Base-by-base conservation (phyloP, 257 asterid species). In the Oldenlandia corymbosa region DNA sequence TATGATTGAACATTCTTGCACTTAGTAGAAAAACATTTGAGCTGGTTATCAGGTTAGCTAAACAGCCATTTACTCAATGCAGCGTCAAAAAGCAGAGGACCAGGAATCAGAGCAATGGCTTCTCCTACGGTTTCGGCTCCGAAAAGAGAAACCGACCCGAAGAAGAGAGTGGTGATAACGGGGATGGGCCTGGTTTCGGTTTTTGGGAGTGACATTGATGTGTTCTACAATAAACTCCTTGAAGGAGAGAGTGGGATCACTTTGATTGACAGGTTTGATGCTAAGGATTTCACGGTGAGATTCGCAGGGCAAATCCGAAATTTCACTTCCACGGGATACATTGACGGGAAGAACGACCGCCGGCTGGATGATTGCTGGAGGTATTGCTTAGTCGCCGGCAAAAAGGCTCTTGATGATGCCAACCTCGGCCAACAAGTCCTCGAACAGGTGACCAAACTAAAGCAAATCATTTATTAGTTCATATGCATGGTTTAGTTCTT, bases 101-200 rank as follows among this genome's bases (percentile, higher is more conserved):
- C 6, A 34, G 39, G 39, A 34, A 71, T 81, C 64, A 81, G 67
- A 42, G 78, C 80, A 9, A 69, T 70, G 72, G 68, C 68, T 27
- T 70, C 83, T 60, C 76, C 76, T 32, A 52, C 69, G 39, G 72
- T 74, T 65, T 72, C 78, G 13, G 75, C 87, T 65, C 85, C 84
- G 17, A 81, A 75, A 66, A 67, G 85, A 65, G 87, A 81, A 54
- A 77, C 36, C 0, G 81, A 81, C 58, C 87, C 82, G 9, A 81
- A 78, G 76, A 81, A 78, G 64, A 66, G 84, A 66, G 11, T 79
- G 23, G 84, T 81, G 26, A 81, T 81, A 42, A 81, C 87, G 1
- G 82, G 87, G 45, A 79, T 79, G 84, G 83, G 88, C 3, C 78
- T 84, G 20, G 85, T 81, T 58, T 84, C 91, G 1, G 91, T 84